Evolutionary conservation across 148 eudicot species (phyloP).

Genomic region (Rhododendron mucronatum): DNA sequence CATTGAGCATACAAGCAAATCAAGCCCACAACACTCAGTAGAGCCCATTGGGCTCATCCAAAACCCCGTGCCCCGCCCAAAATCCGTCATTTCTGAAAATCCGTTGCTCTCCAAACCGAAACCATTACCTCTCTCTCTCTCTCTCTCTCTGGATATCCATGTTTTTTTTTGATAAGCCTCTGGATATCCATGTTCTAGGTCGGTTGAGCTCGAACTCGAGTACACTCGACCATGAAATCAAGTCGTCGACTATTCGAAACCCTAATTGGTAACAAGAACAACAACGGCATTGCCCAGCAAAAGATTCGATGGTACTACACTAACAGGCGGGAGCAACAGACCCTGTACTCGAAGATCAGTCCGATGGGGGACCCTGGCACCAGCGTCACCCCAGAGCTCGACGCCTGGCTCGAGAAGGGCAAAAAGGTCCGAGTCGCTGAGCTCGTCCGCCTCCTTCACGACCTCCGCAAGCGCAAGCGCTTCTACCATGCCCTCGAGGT

Average conservation of each 20-base stretch:
- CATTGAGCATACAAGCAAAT: neutral
- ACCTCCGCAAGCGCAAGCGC: conserved; percentile 78
- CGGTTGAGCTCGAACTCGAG: conserved; percentile 12
- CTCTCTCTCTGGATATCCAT: neutral
- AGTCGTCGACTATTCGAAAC: conserved; percentile 17
- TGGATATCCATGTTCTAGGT: conserved; percentile 1
- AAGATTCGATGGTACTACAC: conserved; percentile 30
- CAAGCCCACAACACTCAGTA: neutral
- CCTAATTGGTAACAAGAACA: conserved; percentile 14
- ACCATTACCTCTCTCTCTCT: neutral
- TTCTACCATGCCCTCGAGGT: conserved; percentile 89
- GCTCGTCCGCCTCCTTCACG: conserved; percentile 60
- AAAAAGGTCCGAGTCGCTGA: conserved; percentile 53
- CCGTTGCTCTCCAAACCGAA: neutral
- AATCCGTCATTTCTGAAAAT: neutral
- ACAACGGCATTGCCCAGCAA: neutral
- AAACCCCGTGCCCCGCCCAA: neutral
- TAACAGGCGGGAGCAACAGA: conserved; percentile 21
- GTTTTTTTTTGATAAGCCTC: neutral
- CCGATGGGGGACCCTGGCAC: conserved; percentile 65
- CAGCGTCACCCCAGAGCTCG: conserved; percentile 53
- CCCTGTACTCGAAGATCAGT: conserved; percentile 59
- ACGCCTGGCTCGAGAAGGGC: conserved; percentile 57
- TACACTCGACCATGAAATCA: conserved; percentile 9
- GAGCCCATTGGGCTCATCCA: neutral